phyloP scores from a whole-genome alignment of 306 rosid species.

The Corylus americana region DNA sequence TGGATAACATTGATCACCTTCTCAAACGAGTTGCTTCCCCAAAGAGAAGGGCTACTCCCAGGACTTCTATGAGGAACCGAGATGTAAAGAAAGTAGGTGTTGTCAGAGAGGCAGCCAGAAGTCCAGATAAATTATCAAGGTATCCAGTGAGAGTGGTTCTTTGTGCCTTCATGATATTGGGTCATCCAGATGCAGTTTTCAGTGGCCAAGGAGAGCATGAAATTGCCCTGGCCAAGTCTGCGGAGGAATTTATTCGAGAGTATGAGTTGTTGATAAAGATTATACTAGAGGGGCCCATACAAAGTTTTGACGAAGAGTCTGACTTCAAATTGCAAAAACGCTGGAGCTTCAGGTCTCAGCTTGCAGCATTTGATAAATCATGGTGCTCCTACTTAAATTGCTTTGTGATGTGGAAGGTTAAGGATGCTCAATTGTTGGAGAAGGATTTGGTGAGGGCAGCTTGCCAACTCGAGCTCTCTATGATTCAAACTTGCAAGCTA shows the following conservation, averaged over 20 bases:
- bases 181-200: constrained; percentile 87
- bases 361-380: constrained; percentile 81
- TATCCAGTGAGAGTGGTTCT: constrained; percentile 82
- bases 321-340: constrained; percentile 45
- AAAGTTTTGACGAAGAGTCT: constrained; percentile 59
- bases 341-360: constrained; percentile 81
- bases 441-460: constrained; percentile 97
- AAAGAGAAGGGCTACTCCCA: constrained; percentile 64
- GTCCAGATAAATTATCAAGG: constrained; percentile 56
- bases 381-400: constrained; percentile 93
- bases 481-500: constrained; percentile 92
- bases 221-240: constrained; percentile 71
- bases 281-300: constrained; percentile 68
- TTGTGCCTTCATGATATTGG: constrained; percentile 84
- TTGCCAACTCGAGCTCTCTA: constrained; percentile 93
- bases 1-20: constrained; percentile 92
- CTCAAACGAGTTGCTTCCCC: constrained; percentile 85
- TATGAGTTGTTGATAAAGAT: constrained; percentile 70
- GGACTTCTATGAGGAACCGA: constrained; percentile 52
- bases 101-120: constrained; percentile 38
- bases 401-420: constrained; percentile 89
- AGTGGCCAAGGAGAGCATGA: constrained; percentile 81
- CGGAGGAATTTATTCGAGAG: constrained; percentile 67
- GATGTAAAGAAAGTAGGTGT: constrained; percentile 46
- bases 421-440: constrained; percentile 82